These are phyloP conservation scores for Volvariella volvacea DNA, from an alignment of 1,284 basidiomycete species.

Conservation along the genomic window DNA sequence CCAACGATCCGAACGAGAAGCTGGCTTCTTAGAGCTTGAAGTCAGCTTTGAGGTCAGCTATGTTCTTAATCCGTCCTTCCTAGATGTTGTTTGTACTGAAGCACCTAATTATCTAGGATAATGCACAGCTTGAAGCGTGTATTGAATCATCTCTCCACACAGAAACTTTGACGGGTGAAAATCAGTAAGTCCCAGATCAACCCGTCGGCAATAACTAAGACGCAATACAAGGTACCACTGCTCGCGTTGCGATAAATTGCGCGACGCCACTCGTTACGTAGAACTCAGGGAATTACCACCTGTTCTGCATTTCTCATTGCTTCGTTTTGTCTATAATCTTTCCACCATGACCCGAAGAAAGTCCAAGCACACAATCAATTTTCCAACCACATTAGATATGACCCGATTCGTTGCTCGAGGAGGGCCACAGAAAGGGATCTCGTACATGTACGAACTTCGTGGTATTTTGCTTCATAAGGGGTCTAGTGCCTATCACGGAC, in stretches of 20 bases:
- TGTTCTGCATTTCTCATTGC: constrained; percentile 81
- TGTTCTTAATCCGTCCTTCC: background rate
- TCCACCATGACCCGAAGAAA: constrained; percentile 75
- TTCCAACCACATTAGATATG: constrained; percentile 75
- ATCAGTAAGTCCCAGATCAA: constrained; percentile 44
- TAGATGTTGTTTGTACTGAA: background rate
- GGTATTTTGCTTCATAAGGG: constrained; percentile 85
- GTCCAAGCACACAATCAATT: constrained; percentile 70
- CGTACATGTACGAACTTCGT: constrained; percentile 65
- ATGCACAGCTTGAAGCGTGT: constrained; percentile 66
- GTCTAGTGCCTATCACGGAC: constrained; percentile 82
- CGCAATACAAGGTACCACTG: constrained; percentile 62
- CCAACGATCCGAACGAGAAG: constrained; percentile 56
- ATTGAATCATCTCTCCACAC: constrained; percentile 54
- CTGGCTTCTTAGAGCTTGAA: constrained; percentile 81
- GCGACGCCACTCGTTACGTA: constrained; percentile 73
- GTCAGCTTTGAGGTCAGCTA: constrained; percentile 66
- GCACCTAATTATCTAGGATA: constrained; percentile 39
- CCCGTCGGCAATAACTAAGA: background rate
- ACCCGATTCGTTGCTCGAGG: constrained; percentile 40
- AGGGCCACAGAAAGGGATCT: constrained; percentile 9
- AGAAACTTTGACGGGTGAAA: constrained; percentile 75
- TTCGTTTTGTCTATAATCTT: constrained; percentile 86
- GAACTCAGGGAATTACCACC: constrained; percentile 69
- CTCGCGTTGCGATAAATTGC: constrained; percentile 59